phyloP scores from a whole-genome alignment of 495 filamentous ascomycete genomes.

The Hypoxylon fuscum region DNA sequence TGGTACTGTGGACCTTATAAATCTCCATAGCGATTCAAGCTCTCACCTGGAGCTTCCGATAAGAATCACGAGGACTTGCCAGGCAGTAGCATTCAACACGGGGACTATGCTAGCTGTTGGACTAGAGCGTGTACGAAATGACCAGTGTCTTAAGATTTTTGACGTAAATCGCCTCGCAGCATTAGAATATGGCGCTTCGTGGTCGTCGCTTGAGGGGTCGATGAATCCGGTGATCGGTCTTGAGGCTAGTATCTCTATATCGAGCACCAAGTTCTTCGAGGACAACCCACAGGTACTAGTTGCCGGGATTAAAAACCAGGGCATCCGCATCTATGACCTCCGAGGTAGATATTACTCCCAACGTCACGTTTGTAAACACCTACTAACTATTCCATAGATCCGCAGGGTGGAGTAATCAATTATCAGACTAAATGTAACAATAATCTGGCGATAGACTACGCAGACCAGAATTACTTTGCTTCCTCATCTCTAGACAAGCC shows the following conservation, averaged over 20 bases:
- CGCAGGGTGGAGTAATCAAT: constrained; percentile 61
- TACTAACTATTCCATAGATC: constrained; percentile 50
- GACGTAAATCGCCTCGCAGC: constrained; percentile 76
- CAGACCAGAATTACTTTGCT: constrained; percentile 93
- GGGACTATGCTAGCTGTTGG: constrained; percentile 83
- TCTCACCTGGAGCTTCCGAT: constrained; percentile 76
- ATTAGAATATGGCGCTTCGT: constrained; percentile 47
- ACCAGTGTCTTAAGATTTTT: constrained; percentile 93
- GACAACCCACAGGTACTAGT: constrained; percentile 85
- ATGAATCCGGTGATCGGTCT: constrained; percentile 74
- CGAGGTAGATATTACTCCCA: constrained; percentile 65
- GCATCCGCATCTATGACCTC: constrained; percentile 88
- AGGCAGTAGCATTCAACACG: constrained; percentile 88
- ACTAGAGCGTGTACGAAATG: constrained; percentile 89
- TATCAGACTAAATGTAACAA: constrained; percentile 87
- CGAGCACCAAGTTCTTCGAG: constrained; percentile 89
- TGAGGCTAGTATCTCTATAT: constrained; percentile 85
- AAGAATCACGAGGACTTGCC: constrained; percentile 87
- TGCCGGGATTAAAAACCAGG: constrained; percentile 84
- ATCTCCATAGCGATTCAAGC: constrained; percentile 72
- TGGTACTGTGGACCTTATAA: constrained; percentile 83
- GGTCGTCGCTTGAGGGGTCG: constrained; percentile 49
- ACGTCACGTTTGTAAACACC: not conserved
- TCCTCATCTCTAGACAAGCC: constrained; percentile 75
- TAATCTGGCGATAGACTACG: constrained; percentile 87